Conservation (phyloP, 768 basidiomycete genomes). For the Naematelia aurantialba region DNA sequence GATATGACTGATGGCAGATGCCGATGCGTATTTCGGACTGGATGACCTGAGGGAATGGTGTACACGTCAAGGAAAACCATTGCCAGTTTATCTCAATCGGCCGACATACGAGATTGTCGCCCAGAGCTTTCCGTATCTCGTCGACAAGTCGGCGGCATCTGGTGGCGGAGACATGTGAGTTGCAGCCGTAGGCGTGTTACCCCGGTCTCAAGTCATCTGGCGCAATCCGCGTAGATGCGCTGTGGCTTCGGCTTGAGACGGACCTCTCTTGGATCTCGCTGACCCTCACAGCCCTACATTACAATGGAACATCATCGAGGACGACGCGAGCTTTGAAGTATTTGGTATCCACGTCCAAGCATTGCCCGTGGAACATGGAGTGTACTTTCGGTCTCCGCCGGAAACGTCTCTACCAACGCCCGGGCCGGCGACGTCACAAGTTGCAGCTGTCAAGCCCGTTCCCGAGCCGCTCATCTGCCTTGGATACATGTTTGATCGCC, state of each 20-base stretch:
- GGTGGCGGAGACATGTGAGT: slow-evolving; percentile 50
- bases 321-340: slow-evolving; percentile 66
- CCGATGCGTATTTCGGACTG: slow-evolving; percentile 75
- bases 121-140: slow-evolving; percentile 62
- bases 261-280: no score
- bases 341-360: slow-evolving; percentile 50
- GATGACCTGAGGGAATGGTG: slow-evolving; percentile 71
- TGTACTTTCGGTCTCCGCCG: slow-evolving; percentile 37
- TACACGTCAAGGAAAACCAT: slow-evolving; percentile 28
- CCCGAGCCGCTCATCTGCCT: slow-evolving; percentile 48
- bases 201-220: neutral
- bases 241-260: no score
- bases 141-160: slow-evolving; percentile 68
- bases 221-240: no score
- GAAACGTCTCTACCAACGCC: neutral
- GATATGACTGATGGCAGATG: slow-evolving; percentile 21
- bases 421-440: neutral
- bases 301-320: slow-evolving; percentile 74
- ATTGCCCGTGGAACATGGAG: slow-evolving; percentile 46
- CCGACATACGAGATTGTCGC: slow-evolving; percentile 49
- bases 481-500: slow-evolving; percentile 55
- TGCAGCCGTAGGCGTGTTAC: no score
- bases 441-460: slow-evolving; percentile 17
- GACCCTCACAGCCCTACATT: slow-evolving; percentile 53
- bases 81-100: slow-evolving; percentile 37